Percentiles rank a stretch among this genome's conserved stretches.
Evolutionary conservation across 768 basidiomycete genomes (phyloP).

Genomic region (Roridomyces roridus): DNA sequence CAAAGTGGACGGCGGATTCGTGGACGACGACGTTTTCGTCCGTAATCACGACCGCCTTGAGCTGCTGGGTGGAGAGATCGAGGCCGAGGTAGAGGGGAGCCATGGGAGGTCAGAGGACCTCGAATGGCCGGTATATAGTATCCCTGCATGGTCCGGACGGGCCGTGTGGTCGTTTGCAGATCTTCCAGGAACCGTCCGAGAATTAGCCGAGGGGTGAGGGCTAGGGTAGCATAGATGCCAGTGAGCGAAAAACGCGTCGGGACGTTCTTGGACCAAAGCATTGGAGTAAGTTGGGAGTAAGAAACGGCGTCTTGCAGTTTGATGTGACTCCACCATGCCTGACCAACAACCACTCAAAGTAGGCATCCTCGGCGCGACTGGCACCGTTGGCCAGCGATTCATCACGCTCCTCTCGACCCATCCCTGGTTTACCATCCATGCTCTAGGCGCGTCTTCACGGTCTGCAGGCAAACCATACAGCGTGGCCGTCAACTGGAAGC

Average conservation of each 20-base stretch:
- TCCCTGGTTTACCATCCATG: slow-evolving; percentile 89
- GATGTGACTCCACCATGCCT: slow-evolving; percentile 2
- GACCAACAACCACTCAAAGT: slow-evolving; percentile 43
- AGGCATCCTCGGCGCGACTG: slow-evolving; percentile 87
- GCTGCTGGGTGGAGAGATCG: slow-evolving; percentile 86
- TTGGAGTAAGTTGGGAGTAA: no score
- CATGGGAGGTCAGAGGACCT: neutral
- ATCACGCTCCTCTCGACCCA: slow-evolving; percentile 86
- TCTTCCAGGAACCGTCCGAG: no score
- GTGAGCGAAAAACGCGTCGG: no score
- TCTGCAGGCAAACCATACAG: slow-evolving; percentile 86
- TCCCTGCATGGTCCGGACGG: no score
- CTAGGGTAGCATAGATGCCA: no score
- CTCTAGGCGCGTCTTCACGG: slow-evolving; percentile 86
- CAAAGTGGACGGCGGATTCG: slow-evolving; percentile 80
- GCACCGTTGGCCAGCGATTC: slow-evolving; percentile 96
- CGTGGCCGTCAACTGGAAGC: slow-evolving; percentile 87
- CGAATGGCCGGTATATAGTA: neutral
- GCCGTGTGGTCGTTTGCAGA: no score
- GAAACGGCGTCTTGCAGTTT: no score
- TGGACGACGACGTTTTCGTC: slow-evolving; percentile 63
- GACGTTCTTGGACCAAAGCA: no score
- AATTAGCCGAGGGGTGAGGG: no score
- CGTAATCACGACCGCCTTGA: slow-evolving; percentile 76
- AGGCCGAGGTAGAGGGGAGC: slow-evolving; percentile 71